Conservation (phyloP, 2,329 filamentous ascomycete genomes). For the Thelonectria discophora region DNA sequence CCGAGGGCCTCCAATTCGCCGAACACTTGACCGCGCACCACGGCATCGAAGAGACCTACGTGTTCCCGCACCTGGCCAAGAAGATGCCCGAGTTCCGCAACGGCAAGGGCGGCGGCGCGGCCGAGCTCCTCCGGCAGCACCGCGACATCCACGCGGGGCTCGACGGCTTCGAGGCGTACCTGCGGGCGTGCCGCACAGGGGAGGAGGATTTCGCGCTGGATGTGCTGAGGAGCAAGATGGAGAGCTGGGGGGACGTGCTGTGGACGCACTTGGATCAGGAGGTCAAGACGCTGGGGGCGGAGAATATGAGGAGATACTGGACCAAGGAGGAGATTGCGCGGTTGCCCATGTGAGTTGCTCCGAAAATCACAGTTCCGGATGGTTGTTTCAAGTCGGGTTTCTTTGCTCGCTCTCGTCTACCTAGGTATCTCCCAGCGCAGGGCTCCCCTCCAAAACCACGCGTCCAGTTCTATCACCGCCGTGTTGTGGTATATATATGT, state of each 20-base stretch:
- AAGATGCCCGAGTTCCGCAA: constrained; percentile 80
- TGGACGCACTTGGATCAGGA: constrained; percentile 88
- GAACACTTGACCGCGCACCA: constrained; percentile 80
- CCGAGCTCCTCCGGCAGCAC: constrained; percentile 78
- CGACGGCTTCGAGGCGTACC: constrained; percentile 72
- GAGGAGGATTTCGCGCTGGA: constrained; percentile 66
- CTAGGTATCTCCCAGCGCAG: constrained; percentile 11
- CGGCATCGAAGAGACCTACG: constrained; percentile 80
- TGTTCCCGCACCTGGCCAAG: constrained; percentile 80
- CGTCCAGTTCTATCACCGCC: constrained; percentile 10
- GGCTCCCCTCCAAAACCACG: constrained; percentile 6
- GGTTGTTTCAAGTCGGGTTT: not conserved
- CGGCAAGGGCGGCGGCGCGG: constrained; percentile 39
- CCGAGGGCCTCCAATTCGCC: constrained; percentile 73
- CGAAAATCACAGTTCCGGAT: no score
- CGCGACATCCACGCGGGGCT: constrained; percentile 80
- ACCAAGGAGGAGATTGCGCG: constrained; percentile 75
- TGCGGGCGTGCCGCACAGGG: constrained; percentile 68
- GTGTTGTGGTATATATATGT: constrained; percentile 14
- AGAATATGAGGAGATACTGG: constrained; percentile 91
- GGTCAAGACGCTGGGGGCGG: constrained; percentile 78
- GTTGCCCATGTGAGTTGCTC: constrained; percentile 68
- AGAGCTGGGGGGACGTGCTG: constrained; percentile 79
- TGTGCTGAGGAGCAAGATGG: constrained; percentile 76
- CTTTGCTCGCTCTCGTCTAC: constrained; percentile 15